Conservation (phyloP, 805 yeast genomes). For the Wickerhamomyces ciferrii region DNA sequence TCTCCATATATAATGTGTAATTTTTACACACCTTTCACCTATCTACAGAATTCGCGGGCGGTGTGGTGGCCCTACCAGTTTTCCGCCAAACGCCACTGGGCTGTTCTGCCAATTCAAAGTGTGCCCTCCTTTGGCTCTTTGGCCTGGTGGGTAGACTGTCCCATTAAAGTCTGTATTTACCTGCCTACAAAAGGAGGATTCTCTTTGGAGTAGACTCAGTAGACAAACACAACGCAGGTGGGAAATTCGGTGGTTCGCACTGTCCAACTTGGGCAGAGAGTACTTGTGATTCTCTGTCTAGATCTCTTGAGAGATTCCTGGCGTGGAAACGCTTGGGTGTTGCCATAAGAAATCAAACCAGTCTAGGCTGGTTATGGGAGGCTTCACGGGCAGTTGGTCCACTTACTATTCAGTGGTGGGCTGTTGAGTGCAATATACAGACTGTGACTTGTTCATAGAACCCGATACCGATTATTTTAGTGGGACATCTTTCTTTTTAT, state of each 20-base stretch:
- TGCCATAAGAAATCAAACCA: constrained; percentile 44
- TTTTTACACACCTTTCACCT: too few relatives aligned
- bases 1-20: too few relatives aligned
- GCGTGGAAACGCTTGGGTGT: constrained; percentile 54
- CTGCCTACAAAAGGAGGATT: constrained; percentile 21
- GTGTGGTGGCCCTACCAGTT: neutral
- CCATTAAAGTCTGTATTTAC: constrained; percentile 24
- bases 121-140: constrained; percentile 7
- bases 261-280: constrained; percentile 26
- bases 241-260: constrained; percentile 64
- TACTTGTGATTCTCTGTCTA: constrained; percentile 7
- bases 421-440: constrained; percentile 61
- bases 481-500: constrained; percentile 32
- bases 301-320: constrained; percentile 53
- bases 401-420: constrained; percentile 21
- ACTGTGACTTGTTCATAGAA: constrained; percentile 29
- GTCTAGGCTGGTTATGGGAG: constrained; percentile 37
- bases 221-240: too few relatives aligned
- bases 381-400: constrained; percentile 53
- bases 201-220: neutral
- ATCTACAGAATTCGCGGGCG: too few relatives aligned
- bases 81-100: neutral
- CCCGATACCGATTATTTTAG: constrained; percentile 62
- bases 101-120: neutral
- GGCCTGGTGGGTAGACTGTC: constrained; percentile 19